Conservation (phyloP, 768 basidiomycete genomes). For the Suillus paluster region DNA sequence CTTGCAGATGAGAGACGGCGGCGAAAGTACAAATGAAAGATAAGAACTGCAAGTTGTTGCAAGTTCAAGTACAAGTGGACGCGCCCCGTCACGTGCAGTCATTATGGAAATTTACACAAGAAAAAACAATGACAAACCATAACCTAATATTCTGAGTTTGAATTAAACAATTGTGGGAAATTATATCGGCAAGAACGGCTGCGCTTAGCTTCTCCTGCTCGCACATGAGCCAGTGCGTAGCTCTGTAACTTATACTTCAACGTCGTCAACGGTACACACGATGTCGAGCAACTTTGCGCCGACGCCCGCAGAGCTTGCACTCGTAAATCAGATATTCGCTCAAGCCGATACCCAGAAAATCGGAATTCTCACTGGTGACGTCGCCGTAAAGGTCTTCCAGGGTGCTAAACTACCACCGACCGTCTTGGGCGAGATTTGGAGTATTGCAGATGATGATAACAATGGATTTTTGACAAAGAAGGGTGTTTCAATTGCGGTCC, state of each 20-base stretch:
- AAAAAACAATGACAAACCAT: not conserved
- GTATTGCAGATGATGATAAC: slow-evolving; percentile 89
- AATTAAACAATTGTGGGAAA: not conserved
- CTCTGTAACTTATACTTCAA: slow-evolving; percentile 30
- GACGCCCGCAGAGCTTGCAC: slow-evolving; percentile 52
- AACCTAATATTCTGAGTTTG: slow-evolving; percentile 8
- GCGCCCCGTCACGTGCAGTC: slow-evolving; percentile 36
- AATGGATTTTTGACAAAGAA: slow-evolving; percentile 90
- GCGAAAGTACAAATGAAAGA: slow-evolving; percentile 14
- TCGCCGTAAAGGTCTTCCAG: slow-evolving; percentile 85
- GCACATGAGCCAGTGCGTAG: slow-evolving; percentile 18
- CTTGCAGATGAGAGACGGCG: slow-evolving; percentile 19
- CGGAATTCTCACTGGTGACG: slow-evolving; percentile 87
- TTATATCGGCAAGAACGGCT: slow-evolving; percentile 10
- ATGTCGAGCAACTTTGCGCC: slow-evolving; percentile 52
- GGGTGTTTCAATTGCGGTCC: slow-evolving; percentile 85
- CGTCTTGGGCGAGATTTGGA: slow-evolving; percentile 92
- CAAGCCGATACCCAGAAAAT: slow-evolving; percentile 78
- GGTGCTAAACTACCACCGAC: slow-evolving; percentile 80
- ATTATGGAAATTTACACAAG: slow-evolving; percentile 8
- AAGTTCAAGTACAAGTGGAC: slow-evolving; percentile 20
- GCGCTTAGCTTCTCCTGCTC: not conserved
- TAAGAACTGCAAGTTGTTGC: slow-evolving; percentile 5
- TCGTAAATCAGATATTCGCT: slow-evolving; percentile 75
- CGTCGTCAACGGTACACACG: slow-evolving; percentile 11